Conservation (phyloP, 2,329 filamentous ascomycete species). For the Ophiostoma quercus region DNA sequence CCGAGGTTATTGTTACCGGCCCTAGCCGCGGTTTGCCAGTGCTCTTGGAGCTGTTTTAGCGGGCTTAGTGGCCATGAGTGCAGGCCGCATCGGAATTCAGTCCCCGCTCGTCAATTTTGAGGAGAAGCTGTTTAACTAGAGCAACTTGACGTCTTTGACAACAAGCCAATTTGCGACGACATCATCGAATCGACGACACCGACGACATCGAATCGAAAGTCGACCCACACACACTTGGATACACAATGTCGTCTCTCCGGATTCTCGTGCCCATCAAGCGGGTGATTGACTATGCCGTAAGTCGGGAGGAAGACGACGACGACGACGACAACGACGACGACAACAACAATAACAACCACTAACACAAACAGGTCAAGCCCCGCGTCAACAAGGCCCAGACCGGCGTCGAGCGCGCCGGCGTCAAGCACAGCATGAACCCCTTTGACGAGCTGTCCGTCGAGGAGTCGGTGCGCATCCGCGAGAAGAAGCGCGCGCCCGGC, state of each 20-base stretch:
- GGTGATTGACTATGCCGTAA: conserved; percentile 81
- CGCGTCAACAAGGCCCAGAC: conserved; percentile 69
- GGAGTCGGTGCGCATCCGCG: conserved; percentile 89
- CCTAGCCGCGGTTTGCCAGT: conserved; percentile 25
- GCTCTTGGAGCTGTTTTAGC: conserved; percentile 5
- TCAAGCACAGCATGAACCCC: conserved; percentile 98
- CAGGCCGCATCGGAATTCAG: conserved; percentile 17
- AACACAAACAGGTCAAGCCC: conserved; percentile 53
- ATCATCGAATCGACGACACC: neutral
- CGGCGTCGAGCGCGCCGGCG: conserved; percentile 82
- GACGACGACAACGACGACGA: neutral
- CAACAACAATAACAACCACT: neutral
- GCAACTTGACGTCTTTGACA: neutral
- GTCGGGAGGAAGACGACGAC: conserved; percentile 29
- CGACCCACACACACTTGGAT: conserved; percentile 16
- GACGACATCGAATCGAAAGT: too few species aligned
- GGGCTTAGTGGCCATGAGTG: neutral
- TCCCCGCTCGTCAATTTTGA: conserved; percentile 5
- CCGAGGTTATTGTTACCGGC: conserved; percentile 26
- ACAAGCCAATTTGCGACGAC: neutral
- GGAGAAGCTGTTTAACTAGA: neutral
- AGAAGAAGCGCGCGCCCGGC: conserved; percentile 66
- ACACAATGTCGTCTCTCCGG: conserved; percentile 57
- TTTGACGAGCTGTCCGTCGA: conserved; percentile 98
- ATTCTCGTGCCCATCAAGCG: conserved; percentile 78